phyloP scores from a whole-genome alignment of 345 rosid genomes.

The Dovyalis caffra region DNA sequence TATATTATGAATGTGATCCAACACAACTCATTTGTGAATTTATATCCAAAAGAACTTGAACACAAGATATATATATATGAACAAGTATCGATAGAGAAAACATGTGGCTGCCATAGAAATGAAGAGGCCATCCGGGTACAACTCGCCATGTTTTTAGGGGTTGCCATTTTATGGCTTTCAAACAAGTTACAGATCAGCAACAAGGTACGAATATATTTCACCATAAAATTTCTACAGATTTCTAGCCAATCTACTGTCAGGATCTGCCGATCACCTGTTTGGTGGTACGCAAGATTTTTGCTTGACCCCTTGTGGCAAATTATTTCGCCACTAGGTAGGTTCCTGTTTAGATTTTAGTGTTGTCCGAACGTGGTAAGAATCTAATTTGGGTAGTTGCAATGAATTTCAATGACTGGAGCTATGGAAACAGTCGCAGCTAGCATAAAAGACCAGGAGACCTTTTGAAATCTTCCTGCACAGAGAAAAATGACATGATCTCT shows the following conservation, averaged over 20 bases:
- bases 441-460: background rate
- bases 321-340: background rate
- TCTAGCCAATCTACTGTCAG: background rate
- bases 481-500: background rate
- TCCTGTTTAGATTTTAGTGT: background rate
- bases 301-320: background rate
- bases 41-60: too few relatives aligned
- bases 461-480: background rate
- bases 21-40: too few relatives aligned
- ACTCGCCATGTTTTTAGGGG: conserved; percentile 6
- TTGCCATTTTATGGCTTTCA: background rate
- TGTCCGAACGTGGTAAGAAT: background rate
- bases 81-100: too few relatives aligned
- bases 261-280: conserved; percentile 3
- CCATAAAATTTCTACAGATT: background rate
- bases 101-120: background rate
- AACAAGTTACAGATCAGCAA: background rate
- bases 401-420: background rate
- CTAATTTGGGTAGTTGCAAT: background rate
- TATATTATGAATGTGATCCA: too few relatives aligned
- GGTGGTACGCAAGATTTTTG: background rate
- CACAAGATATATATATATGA: too few relatives aligned
- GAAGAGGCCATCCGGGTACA: conserved; percentile 10
- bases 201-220: background rate
- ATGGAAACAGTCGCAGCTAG: background rate